These are phyloP conservation scores for Saprolegnia diclina DNA, from an alignment of 352 stramenopile species.

Conservation along the genomic window DNA sequence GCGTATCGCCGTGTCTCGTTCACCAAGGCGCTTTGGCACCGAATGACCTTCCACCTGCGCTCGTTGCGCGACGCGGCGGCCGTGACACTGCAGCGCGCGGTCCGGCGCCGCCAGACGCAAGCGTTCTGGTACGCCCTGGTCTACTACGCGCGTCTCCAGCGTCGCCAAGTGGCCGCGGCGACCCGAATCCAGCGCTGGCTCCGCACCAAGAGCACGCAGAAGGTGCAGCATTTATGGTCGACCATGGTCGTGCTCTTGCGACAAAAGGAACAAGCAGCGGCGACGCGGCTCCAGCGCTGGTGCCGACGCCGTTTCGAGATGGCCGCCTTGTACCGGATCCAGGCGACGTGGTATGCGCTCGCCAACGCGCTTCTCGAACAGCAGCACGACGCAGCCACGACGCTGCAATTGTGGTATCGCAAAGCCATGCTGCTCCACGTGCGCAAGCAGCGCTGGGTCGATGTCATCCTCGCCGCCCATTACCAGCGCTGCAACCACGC, in stretches of 20 bases:
- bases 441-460: background rate
- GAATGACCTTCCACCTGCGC: background rate
- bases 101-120: background rate
- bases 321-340: background rate
- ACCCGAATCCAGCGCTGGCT: slow-evolving; percentile 46
- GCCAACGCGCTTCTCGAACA: slow-evolving; percentile 11
- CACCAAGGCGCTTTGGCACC: slow-evolving; percentile 7
- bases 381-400: slow-evolving; percentile 8
- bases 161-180: slow-evolving; percentile 28
- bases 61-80: slow-evolving; percentile 11
- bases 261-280: background rate
- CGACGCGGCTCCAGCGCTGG: slow-evolving; percentile 19
- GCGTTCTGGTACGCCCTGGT: slow-evolving; percentile 20
- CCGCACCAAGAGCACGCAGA: background rate
- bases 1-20: background rate
- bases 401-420: slow-evolving; percentile 10
- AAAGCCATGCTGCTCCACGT: background rate
- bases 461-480: background rate
- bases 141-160: slow-evolving; percentile 15
- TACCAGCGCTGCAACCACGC: background rate
- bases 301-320: background rate
- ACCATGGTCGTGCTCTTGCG: slow-evolving; percentile 8
- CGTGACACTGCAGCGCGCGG: slow-evolving; percentile 1
- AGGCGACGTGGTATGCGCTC: slow-evolving; percentile 5
- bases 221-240: background rate